Evolutionary conservation across 352 stramenopile genomes (phyloP), one percentile per base, ranked within the genome.

Genomic region (Phytophthora agathidicida): DNA sequence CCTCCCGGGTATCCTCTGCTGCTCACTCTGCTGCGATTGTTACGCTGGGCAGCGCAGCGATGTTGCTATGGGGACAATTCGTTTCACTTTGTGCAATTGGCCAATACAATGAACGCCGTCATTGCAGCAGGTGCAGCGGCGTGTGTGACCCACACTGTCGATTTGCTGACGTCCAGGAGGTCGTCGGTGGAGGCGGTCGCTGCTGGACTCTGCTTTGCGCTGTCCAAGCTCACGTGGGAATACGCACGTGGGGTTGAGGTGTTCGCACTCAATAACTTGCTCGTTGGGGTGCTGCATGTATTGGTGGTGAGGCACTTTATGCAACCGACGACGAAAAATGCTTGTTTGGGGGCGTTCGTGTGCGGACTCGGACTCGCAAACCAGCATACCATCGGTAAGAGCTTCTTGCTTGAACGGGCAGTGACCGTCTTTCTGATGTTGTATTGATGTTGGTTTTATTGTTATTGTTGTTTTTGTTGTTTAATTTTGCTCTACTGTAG

Each of bases 261-360:
- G 16, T 98, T 98, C 75, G 89, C 93, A 26, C 69, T 98, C 1
- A 98, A 98, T 60, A 98, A 98, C 36, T 50, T 97, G 0, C 79
- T 98, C 6, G 61, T 83, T 8, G 80, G 87, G 3, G 4, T 81
- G 17, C 73, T 98, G 10, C 91, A 83, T 48, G 56, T 94, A 11
- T 52, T 71, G 3, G 45, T 95, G 13, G 36, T 79, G 2, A 80
- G 69, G 20, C 59, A 75, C 20, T 73, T 61, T 20, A 28, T 55
- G n/a, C 35, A 53, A 0, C 42, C 65, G 8, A 56, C 35, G 11
- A 46, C 43, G 14, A 31, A 55, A 2, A 72, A 65, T 35, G 75
- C 66, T 1, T 73, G 48, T 10, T 26, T 73, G 23, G 94, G 91
- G 7, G 91, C 93, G 1, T 82, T 97, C 19, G 27, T 97, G 3